These are phyloP conservation scores for Saccharum hybrid DNA, from an alignment of 202 grass and related monocot genomes.

Conservation along the genomic window DNA sequence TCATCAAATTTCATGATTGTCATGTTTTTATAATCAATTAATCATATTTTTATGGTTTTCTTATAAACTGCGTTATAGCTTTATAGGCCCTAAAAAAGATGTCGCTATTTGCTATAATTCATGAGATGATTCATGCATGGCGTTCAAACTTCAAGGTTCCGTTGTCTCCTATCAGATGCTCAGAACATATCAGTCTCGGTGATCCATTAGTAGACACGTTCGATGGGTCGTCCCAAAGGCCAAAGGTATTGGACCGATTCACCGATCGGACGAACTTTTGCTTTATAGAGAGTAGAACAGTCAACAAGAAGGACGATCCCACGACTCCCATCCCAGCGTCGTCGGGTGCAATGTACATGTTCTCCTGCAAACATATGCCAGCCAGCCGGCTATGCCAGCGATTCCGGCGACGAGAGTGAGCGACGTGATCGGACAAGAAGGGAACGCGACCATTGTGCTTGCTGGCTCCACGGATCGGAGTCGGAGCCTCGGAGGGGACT, in stretches of 20 bases:
- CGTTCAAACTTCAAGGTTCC: too few relatives aligned
- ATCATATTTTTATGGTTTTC: too few relatives aligned
- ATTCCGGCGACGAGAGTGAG: constrained; percentile 33
- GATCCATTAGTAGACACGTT: too few relatives aligned
- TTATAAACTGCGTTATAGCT: too few relatives aligned
- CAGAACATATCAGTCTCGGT: too few relatives aligned
- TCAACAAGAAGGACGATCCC: constrained; percentile 4
- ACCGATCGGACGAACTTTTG: background rate
- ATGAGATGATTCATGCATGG: too few relatives aligned
- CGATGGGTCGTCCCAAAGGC: background rate
- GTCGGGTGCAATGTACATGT: background rate
- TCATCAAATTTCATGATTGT: too few relatives aligned
- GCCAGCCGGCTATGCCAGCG: constrained; percentile 1
- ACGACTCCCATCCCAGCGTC: background rate
- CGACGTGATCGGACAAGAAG: background rate
- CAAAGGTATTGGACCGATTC: background rate
- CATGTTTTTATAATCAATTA: too few relatives aligned
- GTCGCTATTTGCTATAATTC: too few relatives aligned
- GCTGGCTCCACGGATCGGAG: background rate
- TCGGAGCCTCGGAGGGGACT: background rate
- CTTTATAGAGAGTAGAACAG: background rate
- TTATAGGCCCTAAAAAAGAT: too few relatives aligned
- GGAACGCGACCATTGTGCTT: background rate
- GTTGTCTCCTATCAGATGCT: too few relatives aligned
- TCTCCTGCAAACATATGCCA: background rate